Percentiles rank a stretch among this genome's conserved stretches.
phyloP scores from a whole-genome alignment of 2,329 filamentous ascomycete species.

The Cladosporium austrohemisphaericum region DNA sequence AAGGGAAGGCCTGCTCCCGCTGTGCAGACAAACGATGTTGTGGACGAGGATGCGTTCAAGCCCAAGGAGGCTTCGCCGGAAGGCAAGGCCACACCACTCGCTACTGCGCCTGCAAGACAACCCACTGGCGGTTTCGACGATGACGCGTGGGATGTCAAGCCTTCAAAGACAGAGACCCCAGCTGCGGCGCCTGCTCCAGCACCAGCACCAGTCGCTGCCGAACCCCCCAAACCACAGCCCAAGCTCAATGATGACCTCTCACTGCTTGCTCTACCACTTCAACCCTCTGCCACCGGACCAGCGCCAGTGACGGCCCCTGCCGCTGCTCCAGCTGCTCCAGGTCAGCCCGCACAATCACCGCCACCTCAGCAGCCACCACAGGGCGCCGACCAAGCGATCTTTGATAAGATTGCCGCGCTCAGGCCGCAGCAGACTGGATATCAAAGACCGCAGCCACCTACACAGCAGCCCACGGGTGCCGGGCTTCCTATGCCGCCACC shows the following conservation, averaged over 20 bases:
- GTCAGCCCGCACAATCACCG: conserved; percentile 38
- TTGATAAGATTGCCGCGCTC: conserved; percentile 45
- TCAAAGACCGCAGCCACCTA: conserved; percentile 67
- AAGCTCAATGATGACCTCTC: conserved; percentile 66
- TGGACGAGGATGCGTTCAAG: conserved; percentile 83
- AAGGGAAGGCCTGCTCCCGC: conserved; percentile 85
- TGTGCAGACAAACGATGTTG: conserved; percentile 78
- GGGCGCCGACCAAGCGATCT: conserved; percentile 46
- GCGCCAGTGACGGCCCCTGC: conserved; percentile 35
- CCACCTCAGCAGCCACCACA: conserved; percentile 38
- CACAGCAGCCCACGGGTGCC: conserved; percentile 54
- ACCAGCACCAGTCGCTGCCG: conserved; percentile 37
- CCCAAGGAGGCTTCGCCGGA: conserved; percentile 48
- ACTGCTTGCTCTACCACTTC: conserved; percentile 63
- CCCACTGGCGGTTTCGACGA: conserved; percentile 75
- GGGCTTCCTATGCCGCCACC: conserved; percentile 74
- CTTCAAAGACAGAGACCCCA: conserved; percentile 56
- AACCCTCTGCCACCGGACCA: conserved; percentile 46
- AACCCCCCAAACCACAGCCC: conserved; percentile 40
- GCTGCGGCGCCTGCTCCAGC: conserved; percentile 36
- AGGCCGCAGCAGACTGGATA: conserved; percentile 39
- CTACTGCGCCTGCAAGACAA: conserved; percentile 44
- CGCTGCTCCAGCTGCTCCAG: conserved; percentile 30
- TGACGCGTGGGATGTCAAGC: conserved; percentile 95
- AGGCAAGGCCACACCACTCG: conserved; percentile 47